Evolutionary conservation across 176 grass and related monocot genomes (phyloP).

Genomic region (Alopecurus myosuroides): DNA sequence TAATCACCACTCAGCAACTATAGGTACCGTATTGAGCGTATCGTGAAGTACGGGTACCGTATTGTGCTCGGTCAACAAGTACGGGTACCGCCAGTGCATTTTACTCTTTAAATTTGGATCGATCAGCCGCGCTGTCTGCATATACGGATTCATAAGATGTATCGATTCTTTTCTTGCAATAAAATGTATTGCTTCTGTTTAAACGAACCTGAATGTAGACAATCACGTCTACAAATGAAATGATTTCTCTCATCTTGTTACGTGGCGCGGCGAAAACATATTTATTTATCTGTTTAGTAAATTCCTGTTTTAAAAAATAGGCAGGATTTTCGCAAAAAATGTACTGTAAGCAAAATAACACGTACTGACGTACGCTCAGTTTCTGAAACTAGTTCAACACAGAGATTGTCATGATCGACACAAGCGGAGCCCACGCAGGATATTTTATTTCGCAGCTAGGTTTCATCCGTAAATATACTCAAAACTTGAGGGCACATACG

Average conservation of each 20-base stretch:
- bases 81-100: no score
- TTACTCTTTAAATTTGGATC: not conserved
- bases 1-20: no score
- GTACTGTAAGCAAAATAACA: no score
- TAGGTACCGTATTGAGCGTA: no score
- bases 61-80: no score
- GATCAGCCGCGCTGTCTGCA: not conserved
- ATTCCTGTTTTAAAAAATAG: not conserved
- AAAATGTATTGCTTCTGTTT: not conserved
- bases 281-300: no score
- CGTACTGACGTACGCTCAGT: no score
- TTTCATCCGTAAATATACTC: not conserved
- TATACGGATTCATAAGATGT: not conserved
- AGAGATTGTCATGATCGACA: not conserved
- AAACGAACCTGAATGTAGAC: not conserved
- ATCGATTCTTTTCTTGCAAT: not conserved
- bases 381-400: no score
- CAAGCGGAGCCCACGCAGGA: not conserved
- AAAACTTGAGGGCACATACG: not conserved
- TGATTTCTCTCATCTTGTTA: no score
- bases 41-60: no score
- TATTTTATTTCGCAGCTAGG: not conserved
- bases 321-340: no score
- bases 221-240: not conserved
- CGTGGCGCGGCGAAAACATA: no score